These are phyloP conservation scores for Carallia brachiata DNA, from an alignment of 345 rosid genomes.

Conservation along the genomic window DNA sequence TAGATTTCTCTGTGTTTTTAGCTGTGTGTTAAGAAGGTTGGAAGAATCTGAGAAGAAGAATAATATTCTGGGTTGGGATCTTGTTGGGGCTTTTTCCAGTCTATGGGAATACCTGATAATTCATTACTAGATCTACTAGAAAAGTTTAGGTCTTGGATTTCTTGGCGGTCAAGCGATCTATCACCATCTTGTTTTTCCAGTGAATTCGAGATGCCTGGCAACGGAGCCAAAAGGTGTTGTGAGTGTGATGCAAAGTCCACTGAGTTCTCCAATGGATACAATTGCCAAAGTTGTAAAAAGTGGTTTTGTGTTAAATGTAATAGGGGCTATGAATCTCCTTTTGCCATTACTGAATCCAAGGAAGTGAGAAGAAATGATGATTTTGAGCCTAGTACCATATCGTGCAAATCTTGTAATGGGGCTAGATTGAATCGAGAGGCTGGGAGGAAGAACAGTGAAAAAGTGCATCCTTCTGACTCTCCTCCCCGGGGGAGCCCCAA, in stretches of 20 bases:
- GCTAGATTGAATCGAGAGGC: conserved; percentile 32
- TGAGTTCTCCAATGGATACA: conserved; percentile 34
- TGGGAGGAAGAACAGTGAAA: conserved; percentile 55
- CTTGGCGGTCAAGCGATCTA: conserved; percentile 57
- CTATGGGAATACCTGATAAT: conserved; percentile 78
- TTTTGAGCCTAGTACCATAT: conserved; percentile 29
- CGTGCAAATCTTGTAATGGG: conserved; percentile 66
- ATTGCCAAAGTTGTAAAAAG: conserved; percentile 62
- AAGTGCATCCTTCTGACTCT: conserved; percentile 66
- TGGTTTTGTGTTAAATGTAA: conserved; percentile 56
- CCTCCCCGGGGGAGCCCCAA: conserved; percentile 67
- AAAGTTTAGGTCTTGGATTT: conserved; percentile 74
- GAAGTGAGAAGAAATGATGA: conserved; percentile 13
- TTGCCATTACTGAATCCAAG: conserved; percentile 23
- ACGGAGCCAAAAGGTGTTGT: conserved; percentile 42
- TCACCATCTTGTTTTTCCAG: conserved; percentile 25
- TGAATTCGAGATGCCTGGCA: conserved; percentile 46
- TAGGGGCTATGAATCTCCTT: conserved; percentile 20
- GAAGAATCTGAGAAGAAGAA: conserved; percentile 20
- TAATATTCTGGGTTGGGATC: conserved; percentile 5
- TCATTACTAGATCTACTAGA: conserved; percentile 65
- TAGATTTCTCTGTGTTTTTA: background rate
- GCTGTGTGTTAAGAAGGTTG: background rate
- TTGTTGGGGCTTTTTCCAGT: conserved; percentile 37
- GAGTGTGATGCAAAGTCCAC: conserved; percentile 43